Conservation (phyloP, 2,329 filamentous ascomycete species). For the Thelonectria discophora region DNA sequence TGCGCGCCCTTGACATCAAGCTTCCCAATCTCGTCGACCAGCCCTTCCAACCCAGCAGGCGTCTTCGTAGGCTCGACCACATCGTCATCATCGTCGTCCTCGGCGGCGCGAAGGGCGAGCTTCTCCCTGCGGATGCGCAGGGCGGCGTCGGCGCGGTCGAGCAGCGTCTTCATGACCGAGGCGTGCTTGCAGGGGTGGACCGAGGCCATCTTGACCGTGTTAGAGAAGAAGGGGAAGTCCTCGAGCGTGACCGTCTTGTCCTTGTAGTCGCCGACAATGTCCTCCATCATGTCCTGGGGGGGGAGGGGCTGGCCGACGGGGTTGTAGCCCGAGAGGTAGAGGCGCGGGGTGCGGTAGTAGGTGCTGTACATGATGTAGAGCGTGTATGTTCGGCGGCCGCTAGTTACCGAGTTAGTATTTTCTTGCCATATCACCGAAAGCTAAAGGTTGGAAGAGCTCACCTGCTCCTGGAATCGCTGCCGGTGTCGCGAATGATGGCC, state of each 20-base stretch:
- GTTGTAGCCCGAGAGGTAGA: constrained; percentile 92
- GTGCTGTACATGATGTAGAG: constrained; percentile 98
- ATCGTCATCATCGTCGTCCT: constrained; percentile 52
- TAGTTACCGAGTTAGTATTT: constrained; percentile 47
- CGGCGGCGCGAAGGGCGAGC: constrained; percentile 68
- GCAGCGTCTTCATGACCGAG: constrained; percentile 95
- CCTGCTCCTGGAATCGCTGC: constrained; percentile 58
- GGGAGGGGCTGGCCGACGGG: constrained; percentile 81
- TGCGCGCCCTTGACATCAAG: constrained; percentile 66
- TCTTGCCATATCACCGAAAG: not conserved
- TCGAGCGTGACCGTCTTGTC: constrained; percentile 99
- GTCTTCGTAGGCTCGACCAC: constrained; percentile 45
- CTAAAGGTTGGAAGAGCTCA: constrained; percentile 37
- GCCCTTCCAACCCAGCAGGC: constrained; percentile 75
- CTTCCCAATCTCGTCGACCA: constrained; percentile 82
- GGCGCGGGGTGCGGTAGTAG: constrained; percentile 93
- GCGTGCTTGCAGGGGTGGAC: constrained; percentile 98
- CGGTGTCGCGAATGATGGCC: constrained; percentile 87
- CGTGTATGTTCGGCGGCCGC: constrained; percentile 90
- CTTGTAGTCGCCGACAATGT: constrained; percentile 95
- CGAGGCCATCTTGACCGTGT: constrained; percentile 92
- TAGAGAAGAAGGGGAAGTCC: constrained; percentile 94
- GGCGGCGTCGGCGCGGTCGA: constrained; percentile 93
- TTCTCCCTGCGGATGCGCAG: constrained; percentile 89
- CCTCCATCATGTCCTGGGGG: constrained; percentile 91